Evolutionary conservation across 495 filamentous ascomycete genomes (phyloP), one percentile per base, ranked within the genome.

Genomic region (Cryomyces minteri): DNA sequence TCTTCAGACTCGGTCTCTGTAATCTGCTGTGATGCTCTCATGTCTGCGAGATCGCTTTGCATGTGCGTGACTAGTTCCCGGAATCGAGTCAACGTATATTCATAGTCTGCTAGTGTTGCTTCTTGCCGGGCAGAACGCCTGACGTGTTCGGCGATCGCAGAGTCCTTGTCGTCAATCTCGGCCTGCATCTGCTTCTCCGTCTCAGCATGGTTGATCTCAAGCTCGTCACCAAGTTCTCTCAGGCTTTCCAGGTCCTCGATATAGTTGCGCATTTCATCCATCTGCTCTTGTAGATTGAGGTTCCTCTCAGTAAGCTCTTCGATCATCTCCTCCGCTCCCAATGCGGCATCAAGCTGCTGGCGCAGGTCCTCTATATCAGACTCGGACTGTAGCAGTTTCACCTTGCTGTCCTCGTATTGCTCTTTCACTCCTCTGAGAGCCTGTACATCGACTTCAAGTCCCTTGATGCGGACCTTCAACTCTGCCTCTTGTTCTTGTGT

Each of bases 171-270:
- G 51, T 94, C 85, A 28, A 95, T 73, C 51, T 94, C 88, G 46
- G 90, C 85, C 59, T 92, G 86, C 61, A 98, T 74, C 58, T 96
- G 86, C 55, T 87, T 93, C 53, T 88, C 84, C 8, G 84, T 82
- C 55, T 94, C 87, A 10, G 86, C 71, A 59, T 94, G 86, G 52
- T 93, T 94, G 54, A 84, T 76, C 57, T 95, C 88, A 7, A 96
- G 72, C 58, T 96, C 92, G 51, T 96, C 88, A 51, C 81, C 86
- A 41, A 96, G 75, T 50, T 96, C 90, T 56, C 87, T 88, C 40
- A 96, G 60, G 31, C 70, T 76, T 56, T 94, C 84, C 2, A 95
- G 66, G 43, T 95, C 87, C 44, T 88, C 80, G 46, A 95, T 81
- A 1, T 76, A 75, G 25, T 73, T 72, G 48, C 79, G 76, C 41